Conservation (phyloP, 2,329 filamentous ascomycete genomes). For the Fusarium sororula region DNA sequence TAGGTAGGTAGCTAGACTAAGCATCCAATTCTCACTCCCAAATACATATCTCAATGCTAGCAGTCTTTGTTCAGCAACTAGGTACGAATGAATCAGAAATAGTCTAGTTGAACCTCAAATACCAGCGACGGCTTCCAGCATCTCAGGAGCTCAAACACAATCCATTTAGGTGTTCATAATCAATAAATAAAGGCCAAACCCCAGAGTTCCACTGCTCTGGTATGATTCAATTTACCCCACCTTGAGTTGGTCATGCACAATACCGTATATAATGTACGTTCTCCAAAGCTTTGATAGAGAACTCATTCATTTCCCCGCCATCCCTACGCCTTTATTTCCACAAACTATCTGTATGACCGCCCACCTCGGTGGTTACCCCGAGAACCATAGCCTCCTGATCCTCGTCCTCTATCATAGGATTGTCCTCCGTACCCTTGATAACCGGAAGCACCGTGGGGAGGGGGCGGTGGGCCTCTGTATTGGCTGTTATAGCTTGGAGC, state of each 20-base stretch:
- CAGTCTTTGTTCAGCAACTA: neutral
- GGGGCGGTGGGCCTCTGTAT: constrained; percentile 28
- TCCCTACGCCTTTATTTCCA: neutral
- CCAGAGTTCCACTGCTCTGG: neutral
- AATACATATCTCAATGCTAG: neutral
- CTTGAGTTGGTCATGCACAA: neutral
- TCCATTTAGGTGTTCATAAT: neutral
- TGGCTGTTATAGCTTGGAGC: constrained; percentile 32
- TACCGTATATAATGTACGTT: neutral
- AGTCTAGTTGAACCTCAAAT: neutral
- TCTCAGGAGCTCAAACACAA: neutral
- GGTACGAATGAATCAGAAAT: neutral
- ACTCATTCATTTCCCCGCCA: neutral
- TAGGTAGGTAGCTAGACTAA: neutral
- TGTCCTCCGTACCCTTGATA: constrained; percentile 35
- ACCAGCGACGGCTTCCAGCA: neutral
- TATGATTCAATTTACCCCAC: neutral
- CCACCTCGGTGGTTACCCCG: constrained; percentile 34
- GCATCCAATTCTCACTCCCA: neutral
- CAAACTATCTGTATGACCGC: constrained; percentile 36
- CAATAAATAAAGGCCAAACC: neutral
- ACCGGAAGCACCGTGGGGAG: constrained; percentile 18
- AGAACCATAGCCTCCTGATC: constrained; percentile 26
- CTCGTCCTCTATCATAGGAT: constrained; percentile 30
- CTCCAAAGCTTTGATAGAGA: neutral